Percentiles rank a stretch among this genome's conserved stretches.
These are phyloP conservation scores for Metschnikowia arizonensis DNA, from an alignment of 805 yeast genomes.

Conservation along the genomic window DNA sequence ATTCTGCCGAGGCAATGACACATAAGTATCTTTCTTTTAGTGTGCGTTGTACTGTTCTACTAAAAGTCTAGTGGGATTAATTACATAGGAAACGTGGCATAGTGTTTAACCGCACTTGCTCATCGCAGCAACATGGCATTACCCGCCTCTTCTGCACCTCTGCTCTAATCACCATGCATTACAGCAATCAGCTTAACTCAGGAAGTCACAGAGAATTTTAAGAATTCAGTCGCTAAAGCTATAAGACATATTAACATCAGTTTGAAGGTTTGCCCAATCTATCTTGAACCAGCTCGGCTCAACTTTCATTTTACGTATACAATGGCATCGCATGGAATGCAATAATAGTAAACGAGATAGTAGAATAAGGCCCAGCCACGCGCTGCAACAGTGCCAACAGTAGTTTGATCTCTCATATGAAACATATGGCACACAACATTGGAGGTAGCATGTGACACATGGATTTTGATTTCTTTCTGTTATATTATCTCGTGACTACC, in stretches of 20 bases:
- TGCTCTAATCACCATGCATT: neutral
- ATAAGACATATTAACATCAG: neutral
- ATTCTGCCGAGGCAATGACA: neutral
- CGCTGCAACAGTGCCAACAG: neutral
- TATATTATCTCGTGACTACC: too few species aligned
- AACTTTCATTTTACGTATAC: neutral
- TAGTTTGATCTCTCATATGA: neutral
- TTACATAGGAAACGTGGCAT: neutral
- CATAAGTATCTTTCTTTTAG: neutral
- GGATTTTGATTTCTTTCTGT: too few species aligned
- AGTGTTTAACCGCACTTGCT: neutral
- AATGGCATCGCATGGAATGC: slow-evolving; percentile 1
- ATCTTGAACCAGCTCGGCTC: neutral
- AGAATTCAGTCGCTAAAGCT: neutral
- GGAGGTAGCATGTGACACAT: neutral
- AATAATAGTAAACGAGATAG: neutral
- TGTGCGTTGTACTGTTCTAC: neutral
- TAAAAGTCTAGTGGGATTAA: neutral
- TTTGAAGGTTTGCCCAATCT: neutral
- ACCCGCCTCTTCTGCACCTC: slow-evolving; percentile 4
- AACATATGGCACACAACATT: neutral
- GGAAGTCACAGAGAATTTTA: neutral
- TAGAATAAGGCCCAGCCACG: neutral
- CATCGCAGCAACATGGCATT: slow-evolving; percentile 3
- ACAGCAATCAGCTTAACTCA: neutral